Base-by-base conservation (phyloP, 345 rosid species). In the Eucalyptus marginata region DNA sequence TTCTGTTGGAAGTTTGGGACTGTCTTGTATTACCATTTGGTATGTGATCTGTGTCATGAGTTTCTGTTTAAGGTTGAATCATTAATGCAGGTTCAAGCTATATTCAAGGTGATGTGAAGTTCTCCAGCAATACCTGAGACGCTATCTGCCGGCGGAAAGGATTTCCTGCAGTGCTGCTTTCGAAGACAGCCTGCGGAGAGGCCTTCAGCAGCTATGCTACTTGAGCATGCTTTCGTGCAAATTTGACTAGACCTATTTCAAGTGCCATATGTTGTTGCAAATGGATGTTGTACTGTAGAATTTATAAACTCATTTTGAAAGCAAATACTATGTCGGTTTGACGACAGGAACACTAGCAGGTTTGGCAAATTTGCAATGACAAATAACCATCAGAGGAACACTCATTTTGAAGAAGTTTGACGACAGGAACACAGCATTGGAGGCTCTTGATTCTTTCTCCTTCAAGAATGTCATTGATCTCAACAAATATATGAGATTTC, bases 41-140 rank as follows among this genome's bases (percentile, higher is more conserved):
- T 8, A 15, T 13, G 59, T 50, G 59, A 22, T 13, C 44, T 33
- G 4, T 49, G 31, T 66, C 33, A 44, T 88, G 16, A 8, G 29
- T 40, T 49, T 81, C 49, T 59, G 12, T 58, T 5, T 13, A 10
- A 50, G 11, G 44, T 51, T 43, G 51, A n/a, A 17, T 44, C 44
- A 54, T 87, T 88, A 33, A 76, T 90, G 90, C 92, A 96, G 99
- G 98, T 97, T 90, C 97, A 97, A 85, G 99, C 98, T 17, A 94
- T 96, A 97, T 97, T 97, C 91, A 95, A 95, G 92, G 99, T 96
- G 84, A 89, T 96, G 94, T 94, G 76, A 92, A 96, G 97, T 90
- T 95, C 93, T 46, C 99, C 98, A 87, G 91, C 96, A 12, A 91
- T 95, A 86, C 99, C 99, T 2, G 97, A 94, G 89, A 91, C 92